These are phyloP conservation scores for Pistacia atlantica DNA, from an alignment of 345 rosid genomes.

Conservation along the genomic window DNA sequence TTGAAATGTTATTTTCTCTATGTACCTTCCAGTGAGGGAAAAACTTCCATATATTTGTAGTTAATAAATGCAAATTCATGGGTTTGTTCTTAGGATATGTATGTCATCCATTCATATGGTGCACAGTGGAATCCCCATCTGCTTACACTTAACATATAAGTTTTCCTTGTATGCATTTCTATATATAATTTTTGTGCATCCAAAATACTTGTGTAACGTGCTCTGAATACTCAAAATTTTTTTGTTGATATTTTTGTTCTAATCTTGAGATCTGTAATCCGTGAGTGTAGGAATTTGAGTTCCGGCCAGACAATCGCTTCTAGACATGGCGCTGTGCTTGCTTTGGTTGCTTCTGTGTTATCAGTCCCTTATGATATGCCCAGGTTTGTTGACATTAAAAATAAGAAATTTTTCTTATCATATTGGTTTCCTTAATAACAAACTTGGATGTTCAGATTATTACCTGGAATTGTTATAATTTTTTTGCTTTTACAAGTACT, in stretches of 20 bases:
- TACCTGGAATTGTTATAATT: too few relatives aligned
- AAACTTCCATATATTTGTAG: not conserved
- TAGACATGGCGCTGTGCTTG: constrained; percentile 94
- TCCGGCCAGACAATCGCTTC: constrained; percentile 53
- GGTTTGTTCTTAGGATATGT: constrained; percentile 2
- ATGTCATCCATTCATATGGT: not conserved
- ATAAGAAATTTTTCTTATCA: constrained; percentile 2
- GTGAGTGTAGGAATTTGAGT: constrained; percentile 53
- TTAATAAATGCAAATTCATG: not conserved
- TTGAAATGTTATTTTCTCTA: not conserved
- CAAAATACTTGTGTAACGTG: too few relatives aligned
- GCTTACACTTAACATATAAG: not conserved
- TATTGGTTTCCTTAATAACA: not conserved
- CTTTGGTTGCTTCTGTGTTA: constrained; percentile 90
- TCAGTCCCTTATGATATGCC: constrained; percentile 99
- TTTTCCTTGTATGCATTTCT: not conserved
- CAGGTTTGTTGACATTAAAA: constrained; percentile 53
- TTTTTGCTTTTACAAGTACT: not conserved
- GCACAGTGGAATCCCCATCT: not conserved
- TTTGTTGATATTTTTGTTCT: not conserved
- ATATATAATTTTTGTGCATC: not conserved
- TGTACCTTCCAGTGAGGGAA: not conserved
- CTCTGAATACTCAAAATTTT: not conserved
- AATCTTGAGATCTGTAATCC: constrained; percentile 12
- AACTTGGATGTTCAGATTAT: too few relatives aligned